phyloP scores from a whole-genome alignment of 208 protist genomes.

The Leishmania major region DNA sequence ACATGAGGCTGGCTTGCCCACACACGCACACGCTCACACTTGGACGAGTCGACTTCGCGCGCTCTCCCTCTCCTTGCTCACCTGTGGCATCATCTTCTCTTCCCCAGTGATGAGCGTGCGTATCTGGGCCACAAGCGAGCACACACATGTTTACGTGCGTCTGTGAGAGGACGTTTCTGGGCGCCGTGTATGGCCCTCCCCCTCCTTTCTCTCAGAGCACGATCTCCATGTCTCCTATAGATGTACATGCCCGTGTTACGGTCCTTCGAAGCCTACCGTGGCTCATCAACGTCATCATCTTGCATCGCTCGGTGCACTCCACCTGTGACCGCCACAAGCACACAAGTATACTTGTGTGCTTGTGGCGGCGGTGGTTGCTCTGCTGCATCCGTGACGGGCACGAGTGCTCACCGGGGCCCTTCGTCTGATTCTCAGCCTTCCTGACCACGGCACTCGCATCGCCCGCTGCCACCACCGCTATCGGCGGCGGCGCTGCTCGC shows the following conservation, averaged over 20 bases:
- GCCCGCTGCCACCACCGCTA: not conserved
- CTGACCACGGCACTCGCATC: not conserved
- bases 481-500: not conserved
- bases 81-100: not conserved
- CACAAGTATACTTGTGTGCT: not conserved
- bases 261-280: not conserved
- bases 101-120: too few relatives aligned
- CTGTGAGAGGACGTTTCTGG: not conserved
- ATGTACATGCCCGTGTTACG: constrained; percentile 1
- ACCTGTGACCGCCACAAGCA: not conserved
- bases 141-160: too few relatives aligned
- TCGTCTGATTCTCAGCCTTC: too few relatives aligned
- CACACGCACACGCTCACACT: too few relatives aligned
- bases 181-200: not conserved
- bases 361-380: not conserved
- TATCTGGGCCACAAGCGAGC: too few relatives aligned
- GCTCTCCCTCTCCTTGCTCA: not conserved
- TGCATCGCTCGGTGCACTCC: not conserved
- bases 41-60: not conserved
- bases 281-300: not conserved
- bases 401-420: not conserved
- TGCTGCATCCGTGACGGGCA: not conserved
- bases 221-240: not conserved
- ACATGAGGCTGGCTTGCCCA: not conserved
- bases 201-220: not conserved